These are phyloP conservation scores for Eimeria sp. DNA, from an alignment of 169 alveolate species.

Conservation along the genomic window DNA sequence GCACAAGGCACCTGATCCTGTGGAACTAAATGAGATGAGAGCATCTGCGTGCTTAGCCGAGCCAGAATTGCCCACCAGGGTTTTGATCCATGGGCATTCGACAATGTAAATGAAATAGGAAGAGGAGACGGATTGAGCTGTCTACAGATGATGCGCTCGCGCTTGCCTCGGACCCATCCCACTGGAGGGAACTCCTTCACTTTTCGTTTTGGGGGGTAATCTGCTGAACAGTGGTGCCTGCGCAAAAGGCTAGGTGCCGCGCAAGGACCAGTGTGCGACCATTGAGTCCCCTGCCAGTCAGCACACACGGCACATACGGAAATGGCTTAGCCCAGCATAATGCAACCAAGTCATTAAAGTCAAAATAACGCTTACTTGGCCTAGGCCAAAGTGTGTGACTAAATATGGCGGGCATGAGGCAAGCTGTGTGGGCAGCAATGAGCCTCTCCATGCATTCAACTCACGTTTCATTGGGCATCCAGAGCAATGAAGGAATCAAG, in stretches of 20 bases:
- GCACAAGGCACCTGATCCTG: neutral
- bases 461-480: constrained; percentile 19
- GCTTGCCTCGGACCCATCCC: neutral
- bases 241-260: neutral
- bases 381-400: neutral
- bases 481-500: neutral
- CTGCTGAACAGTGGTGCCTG: constrained; percentile 8
- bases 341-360: neutral
- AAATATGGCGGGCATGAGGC: neutral
- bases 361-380: neutral
- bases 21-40: neutral
- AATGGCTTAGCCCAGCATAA: neutral
- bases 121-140: neutral
- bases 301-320: neutral
- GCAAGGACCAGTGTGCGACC: neutral
- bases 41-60: neutral
- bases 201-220: neutral
- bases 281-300: constrained; percentile 9
- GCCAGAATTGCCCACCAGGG: neutral
- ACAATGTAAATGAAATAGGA: neutral
- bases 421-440: neutral
- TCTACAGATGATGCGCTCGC: neutral
- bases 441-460: neutral
- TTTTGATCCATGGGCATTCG: neutral
- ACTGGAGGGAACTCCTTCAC: neutral